These are phyloP conservation scores for Leishmania guyanensis DNA, from an alignment of 208 protist genomes.

Conservation along the genomic window DNA sequence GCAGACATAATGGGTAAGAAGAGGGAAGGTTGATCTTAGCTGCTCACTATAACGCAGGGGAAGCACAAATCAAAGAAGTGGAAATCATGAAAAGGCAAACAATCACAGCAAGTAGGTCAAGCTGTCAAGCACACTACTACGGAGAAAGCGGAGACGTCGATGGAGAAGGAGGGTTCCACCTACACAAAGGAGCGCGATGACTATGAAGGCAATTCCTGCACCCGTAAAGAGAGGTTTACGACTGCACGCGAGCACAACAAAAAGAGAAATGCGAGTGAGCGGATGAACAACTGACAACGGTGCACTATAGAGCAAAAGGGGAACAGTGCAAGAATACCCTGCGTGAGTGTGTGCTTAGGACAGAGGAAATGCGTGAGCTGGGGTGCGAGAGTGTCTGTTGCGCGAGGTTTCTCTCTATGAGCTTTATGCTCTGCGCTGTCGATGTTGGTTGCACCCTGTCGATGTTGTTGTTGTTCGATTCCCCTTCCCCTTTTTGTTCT, in stretches of 20 bases:
- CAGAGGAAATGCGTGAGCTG: too few relatives aligned
- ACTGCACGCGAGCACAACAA: neutral
- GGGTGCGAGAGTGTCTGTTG: neutral
- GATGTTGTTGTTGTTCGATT: neutral
- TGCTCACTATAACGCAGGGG: neutral
- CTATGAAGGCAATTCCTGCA: neutral
- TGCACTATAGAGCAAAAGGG: neutral
- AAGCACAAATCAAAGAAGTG: neutral
- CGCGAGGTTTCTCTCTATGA: neutral
- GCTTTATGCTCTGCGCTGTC: neutral
- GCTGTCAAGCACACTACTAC: too few relatives aligned
- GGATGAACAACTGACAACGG: neutral
- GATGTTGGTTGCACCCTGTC: too few relatives aligned
- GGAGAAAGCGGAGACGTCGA: too few relatives aligned
- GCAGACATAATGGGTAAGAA: slow-evolving; percentile 8
- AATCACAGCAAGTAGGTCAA: too few relatives aligned
- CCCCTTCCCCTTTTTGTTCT: neutral
- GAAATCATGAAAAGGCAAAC: neutral
- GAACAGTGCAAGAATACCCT: neutral
- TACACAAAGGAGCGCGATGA: neutral
- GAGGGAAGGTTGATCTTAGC: neutral
- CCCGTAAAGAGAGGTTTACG: neutral
- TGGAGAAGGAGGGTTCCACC: neutral
- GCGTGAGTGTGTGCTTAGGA: neutral
- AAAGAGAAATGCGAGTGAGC: neutral